Conservation (phyloP, 805 yeast species). For the Lipomyces starkeyi region DNA sequence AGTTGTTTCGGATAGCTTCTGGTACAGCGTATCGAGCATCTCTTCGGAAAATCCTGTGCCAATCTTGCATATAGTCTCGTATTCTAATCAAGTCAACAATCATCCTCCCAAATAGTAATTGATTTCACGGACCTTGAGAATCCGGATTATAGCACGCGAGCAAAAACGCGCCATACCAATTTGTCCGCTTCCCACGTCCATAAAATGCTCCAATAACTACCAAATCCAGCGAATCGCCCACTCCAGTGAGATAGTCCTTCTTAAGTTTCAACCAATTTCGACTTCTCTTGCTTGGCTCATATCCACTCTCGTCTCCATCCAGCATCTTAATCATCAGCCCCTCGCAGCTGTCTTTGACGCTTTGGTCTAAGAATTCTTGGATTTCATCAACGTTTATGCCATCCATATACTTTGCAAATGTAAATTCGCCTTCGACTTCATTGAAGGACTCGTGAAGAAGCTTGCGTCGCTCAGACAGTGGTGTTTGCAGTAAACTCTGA, state of each 20-base stretch:
- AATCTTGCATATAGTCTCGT: constrained; percentile 93
- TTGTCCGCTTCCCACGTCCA: constrained; percentile 95
- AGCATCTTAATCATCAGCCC: constrained; percentile 94
- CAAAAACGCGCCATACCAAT: constrained; percentile 91
- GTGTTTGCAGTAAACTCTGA: constrained; percentile 57
- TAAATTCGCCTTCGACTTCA: constrained; percentile 75
- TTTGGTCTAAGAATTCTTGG: constrained; percentile 83
- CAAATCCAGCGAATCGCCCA: constrained; percentile 92
- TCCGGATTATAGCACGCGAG: constrained; percentile 90
- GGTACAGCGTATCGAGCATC: constrained; percentile 64
- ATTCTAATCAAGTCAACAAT: constrained; percentile 53
- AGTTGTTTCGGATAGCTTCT: constrained; percentile 69
- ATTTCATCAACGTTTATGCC: constrained; percentile 75
- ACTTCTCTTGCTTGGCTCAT: constrained; percentile 94
- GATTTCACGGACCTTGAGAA: constrained; percentile 55
- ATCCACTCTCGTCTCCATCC: constrained; percentile 77
- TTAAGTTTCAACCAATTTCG: constrained; percentile 95
- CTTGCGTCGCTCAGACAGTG: constrained; percentile 74
- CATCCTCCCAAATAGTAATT: neutral
- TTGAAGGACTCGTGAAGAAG: constrained; percentile 61
- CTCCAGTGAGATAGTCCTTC: constrained; percentile 92
- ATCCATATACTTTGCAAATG: constrained; percentile 76
- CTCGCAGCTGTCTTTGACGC: constrained; percentile 89
- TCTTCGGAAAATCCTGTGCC: constrained; percentile 98
- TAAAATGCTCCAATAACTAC: constrained; percentile 93